Conservation (phyloP, 2,329 filamentous ascomycete genomes). For the Ascochyta lentis region DNA sequence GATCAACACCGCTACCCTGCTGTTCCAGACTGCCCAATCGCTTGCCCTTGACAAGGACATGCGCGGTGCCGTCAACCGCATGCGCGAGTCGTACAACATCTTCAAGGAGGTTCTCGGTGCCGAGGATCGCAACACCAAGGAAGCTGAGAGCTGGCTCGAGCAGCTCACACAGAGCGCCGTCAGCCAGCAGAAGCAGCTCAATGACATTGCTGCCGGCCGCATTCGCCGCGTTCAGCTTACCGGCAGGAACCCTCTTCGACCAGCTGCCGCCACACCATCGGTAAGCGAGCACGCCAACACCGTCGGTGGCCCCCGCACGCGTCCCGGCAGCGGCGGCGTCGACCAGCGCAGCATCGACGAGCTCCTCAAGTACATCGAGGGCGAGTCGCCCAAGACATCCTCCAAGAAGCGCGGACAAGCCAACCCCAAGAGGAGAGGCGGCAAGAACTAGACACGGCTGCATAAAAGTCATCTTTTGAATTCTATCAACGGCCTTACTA, state of each 20-base stretch:
- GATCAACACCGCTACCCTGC: slow-evolving; percentile 89
- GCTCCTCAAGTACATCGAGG: slow-evolving; percentile 92
- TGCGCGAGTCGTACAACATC: slow-evolving; percentile 96
- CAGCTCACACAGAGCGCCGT: slow-evolving; percentile 96
- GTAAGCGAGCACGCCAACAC: slow-evolving; percentile 55
- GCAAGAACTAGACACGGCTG: slow-evolving; percentile 8
- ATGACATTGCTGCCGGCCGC: slow-evolving; percentile 77
- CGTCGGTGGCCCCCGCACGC: slow-evolving; percentile 46
- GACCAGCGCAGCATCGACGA: slow-evolving; percentile 91
- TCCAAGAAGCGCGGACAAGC: slow-evolving; percentile 53
- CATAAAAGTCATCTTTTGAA: background rate
- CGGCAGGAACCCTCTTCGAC: slow-evolving; percentile 59
- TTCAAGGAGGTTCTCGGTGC: slow-evolving; percentile 87
- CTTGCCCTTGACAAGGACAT: slow-evolving; percentile 94
- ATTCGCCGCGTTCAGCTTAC: slow-evolving; percentile 75
- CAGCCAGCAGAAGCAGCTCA: slow-evolving; percentile 89
- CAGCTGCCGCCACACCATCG: slow-evolving; percentile 67
- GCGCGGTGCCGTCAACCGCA: slow-evolving; percentile 87
- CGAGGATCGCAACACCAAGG: slow-evolving; percentile 96
- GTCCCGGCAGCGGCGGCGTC: slow-evolving; percentile 51
- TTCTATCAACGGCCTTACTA: too few species aligned
- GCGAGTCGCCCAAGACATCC: slow-evolving; percentile 55
- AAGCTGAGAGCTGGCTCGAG: slow-evolving; percentile 95
- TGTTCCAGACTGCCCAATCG: slow-evolving; percentile 96
- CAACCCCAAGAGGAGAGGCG: slow-evolving; percentile 52